phyloP scores from a whole-genome alignment of 768 basidiomycete species.

The Mycena chlorophos region DNA sequence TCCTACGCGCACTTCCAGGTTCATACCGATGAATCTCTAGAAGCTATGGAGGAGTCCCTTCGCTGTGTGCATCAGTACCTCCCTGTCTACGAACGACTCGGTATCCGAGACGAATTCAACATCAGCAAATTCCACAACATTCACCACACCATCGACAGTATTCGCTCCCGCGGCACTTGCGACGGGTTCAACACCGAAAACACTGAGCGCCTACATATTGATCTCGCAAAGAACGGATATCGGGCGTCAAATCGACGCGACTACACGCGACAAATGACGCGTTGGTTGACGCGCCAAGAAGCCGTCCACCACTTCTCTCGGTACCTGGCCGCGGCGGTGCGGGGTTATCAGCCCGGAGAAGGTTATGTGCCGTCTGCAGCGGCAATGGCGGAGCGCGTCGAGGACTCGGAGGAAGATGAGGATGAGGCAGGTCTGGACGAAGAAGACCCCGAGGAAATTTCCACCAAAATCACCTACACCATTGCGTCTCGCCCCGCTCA shows the following conservation, averaged over 20 bases:
- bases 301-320: neutral
- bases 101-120: constrained; percentile 30
- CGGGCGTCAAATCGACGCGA: constrained; percentile 26
- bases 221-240: constrained; percentile 35
- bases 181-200: constrained; percentile 33
- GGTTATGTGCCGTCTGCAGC: neutral
- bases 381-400: neutral
- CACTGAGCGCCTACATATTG: constrained; percentile 38
- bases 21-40: constrained; percentile 26
- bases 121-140: constrained; percentile 36
- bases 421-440: neutral
- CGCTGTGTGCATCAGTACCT: constrained; percentile 27
- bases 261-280: constrained; percentile 35
- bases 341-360: neutral
- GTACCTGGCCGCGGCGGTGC: neutral
- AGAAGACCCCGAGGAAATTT: neutral
- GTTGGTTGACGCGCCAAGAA: constrained; percentile 34
- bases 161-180: constrained; percentile 23
- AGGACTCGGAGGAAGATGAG: neutral
- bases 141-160: constrained; percentile 27
- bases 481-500: neutral
- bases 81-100: constrained; percentile 24
- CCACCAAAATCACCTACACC: neutral
- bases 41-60: constrained; percentile 19
- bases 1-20: constrained; percentile 23